Evolutionary conservation across 2,329 filamentous ascomycete genomes (phyloP).

Genomic region (Ceratocystis alfenasii): DNA sequence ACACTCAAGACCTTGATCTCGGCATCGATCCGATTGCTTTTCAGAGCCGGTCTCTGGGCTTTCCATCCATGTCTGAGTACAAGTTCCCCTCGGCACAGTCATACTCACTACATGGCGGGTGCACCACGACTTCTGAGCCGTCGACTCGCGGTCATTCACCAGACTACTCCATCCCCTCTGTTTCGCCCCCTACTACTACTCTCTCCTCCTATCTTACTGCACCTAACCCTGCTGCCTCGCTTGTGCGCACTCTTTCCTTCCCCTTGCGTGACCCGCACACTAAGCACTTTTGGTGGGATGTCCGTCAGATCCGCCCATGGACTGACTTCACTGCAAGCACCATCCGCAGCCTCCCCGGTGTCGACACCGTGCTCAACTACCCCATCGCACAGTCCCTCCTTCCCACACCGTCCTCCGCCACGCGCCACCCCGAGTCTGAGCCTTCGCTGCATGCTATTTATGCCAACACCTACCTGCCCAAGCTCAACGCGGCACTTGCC

Average conservation of each 20-base stretch:
- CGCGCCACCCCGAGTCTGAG: slow-evolving; percentile 67
- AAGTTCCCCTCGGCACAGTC: slow-evolving; percentile 14
- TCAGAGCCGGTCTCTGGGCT: slow-evolving; percentile 7
- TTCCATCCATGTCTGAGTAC: slow-evolving; percentile 7
- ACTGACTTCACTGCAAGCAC: slow-evolving; percentile 60
- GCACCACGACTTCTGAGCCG: neutral
- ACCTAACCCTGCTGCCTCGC: slow-evolving; percentile 67
- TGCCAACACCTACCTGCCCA: slow-evolving; percentile 66
- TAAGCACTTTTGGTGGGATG: slow-evolving; percentile 92
- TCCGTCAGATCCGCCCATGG: slow-evolving; percentile 79
- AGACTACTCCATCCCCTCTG: neutral
- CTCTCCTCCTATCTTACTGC: slow-evolving; percentile 66
- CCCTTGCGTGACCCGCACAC: slow-evolving; percentile 52
- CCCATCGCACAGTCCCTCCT: slow-evolving; percentile 52
- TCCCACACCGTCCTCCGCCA: slow-evolving; percentile 43
- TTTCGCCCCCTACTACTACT: slow-evolving; percentile 49
- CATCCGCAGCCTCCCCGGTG: slow-evolving; percentile 60
- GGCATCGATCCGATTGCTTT: neutral
- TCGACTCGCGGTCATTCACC: neutral
- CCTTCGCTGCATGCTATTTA: slow-evolving; percentile 63
- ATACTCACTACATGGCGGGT: slow-evolving; percentile 29
- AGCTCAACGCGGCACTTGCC: slow-evolving; percentile 72
- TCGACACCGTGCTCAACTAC: slow-evolving; percentile 60
- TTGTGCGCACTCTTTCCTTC: slow-evolving; percentile 69
- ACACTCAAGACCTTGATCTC: neutral